A percentile compares a stretch with the other conserved stretches of the same genome.
Conservation (phyloP, 2,329 filamentous ascomycete species). For the Pestalotiopsis fici region DNA sequence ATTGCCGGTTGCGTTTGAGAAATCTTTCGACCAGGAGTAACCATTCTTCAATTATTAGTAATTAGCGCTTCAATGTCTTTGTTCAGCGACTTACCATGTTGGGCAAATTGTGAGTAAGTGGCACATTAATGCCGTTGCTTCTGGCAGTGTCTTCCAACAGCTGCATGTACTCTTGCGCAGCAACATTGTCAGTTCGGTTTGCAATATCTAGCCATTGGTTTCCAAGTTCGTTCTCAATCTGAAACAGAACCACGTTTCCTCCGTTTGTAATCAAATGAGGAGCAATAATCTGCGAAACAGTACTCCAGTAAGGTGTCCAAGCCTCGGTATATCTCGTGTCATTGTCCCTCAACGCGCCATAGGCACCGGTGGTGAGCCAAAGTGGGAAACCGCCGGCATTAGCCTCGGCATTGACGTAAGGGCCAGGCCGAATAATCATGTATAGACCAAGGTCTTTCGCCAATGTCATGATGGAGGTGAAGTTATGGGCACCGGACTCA, state of each 20-base stretch:
- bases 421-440: conserved; percentile 57
- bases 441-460: conserved; percentile 57
- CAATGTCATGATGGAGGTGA: conserved; percentile 51
- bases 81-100: conserved; percentile 45
- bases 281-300: conserved; percentile 49
- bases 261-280: conserved; percentile 58
- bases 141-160: conserved; percentile 53
- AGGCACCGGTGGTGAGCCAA: conserved; percentile 63
- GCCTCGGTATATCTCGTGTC: conserved; percentile 53
- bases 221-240: conserved; percentile 58
- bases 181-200: conserved; percentile 46
- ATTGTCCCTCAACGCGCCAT: conserved; percentile 53
- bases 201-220: conserved; percentile 42
- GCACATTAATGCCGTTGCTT: conserved; percentile 59
- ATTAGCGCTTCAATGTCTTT: too few relatives aligned
- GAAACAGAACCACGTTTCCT: conserved; percentile 56
- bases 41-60: conserved; percentile 23
- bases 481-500: conserved; percentile 52
- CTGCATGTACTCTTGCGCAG: conserved; percentile 57
- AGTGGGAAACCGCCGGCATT: conserved; percentile 63
- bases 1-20: conserved; percentile 54
- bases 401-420: conserved; percentile 65
- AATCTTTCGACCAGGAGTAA: conserved; percentile 63
- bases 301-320: conserved; percentile 54
- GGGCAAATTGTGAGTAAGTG: conserved; percentile 59